Percentiles rank a stretch among this genome's conserved stretches.
Evolutionary conservation across 2,329 filamentous ascomycete species (phyloP).

Genomic region (Paradendryphiella salina): DNA sequence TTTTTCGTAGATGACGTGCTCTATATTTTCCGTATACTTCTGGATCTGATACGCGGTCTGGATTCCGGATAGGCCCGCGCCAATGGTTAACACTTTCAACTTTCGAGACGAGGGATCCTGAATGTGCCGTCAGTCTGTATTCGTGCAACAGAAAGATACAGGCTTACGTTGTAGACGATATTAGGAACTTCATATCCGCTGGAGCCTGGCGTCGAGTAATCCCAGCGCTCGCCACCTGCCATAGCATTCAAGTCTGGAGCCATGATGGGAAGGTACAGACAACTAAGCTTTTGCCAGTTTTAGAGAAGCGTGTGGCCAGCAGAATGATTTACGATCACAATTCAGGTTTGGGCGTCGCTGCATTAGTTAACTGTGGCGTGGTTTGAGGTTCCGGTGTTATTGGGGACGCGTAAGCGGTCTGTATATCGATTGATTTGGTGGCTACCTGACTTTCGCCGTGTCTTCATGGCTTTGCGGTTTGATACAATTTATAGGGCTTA

Average conservation of each 20-base stretch:
- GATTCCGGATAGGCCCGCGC: constrained; percentile 54
- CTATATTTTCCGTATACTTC: constrained; percentile 49
- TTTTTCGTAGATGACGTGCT: constrained; percentile 55
- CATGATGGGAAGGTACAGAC: constrained; percentile 30
- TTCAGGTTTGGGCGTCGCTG: too few species aligned
- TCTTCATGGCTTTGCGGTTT: too few species aligned
- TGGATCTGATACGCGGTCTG: constrained; percentile 55
- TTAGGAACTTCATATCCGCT: constrained; percentile 49
- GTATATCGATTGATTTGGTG: too few species aligned
- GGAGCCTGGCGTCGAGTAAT: constrained; percentile 51
- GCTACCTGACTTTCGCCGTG: too few species aligned
- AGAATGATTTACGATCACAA: too few species aligned
- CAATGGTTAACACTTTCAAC: constrained; percentile 54
- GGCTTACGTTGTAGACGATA: constrained; percentile 42
- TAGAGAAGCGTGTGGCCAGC: too few species aligned
- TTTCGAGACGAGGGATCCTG: constrained; percentile 34
- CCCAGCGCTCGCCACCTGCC: constrained; percentile 42
- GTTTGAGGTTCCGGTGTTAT: too few species aligned
- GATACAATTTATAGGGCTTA: too few species aligned
- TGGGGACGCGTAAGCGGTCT: too few species aligned
- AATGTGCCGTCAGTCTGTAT: background rate
- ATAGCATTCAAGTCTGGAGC: constrained; percentile 51
- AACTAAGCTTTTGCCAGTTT: background rate
- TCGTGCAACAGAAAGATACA: background rate
- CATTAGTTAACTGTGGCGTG: too few species aligned